Evolutionary conservation across 352 stramenopile species (phyloP), one percentile per base, ranked within the genome.

Genomic region (Globisporangium orthogonon): DNA sequence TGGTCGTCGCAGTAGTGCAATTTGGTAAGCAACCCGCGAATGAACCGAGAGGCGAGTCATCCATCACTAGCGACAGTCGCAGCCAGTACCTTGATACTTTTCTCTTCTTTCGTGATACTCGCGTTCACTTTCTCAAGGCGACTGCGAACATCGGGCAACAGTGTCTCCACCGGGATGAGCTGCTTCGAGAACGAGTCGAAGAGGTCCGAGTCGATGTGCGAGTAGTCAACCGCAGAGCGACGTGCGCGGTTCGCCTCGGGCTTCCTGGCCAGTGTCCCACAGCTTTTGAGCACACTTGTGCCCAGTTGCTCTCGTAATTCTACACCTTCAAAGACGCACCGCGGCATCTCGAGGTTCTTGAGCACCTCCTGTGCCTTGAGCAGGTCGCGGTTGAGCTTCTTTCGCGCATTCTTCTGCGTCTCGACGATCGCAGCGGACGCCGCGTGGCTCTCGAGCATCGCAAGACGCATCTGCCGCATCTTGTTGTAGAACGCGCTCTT

Each of bases 181-280:
- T 87, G 79, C 58, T 83, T 87, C 0, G 77, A 87, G 47, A 77
- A 83, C 0, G 76, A 75, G 49, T 89, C 79, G 40, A 89, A 87
- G 7, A 66, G 64, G 54, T 87, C 77, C 41, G 79, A 89, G 58
- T 87, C 75, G 4, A 89, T 65, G 46, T 78, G 56, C 3, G 66
- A 61, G 11, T 67, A 62, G 13, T 77, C 63, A 10, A 63, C 68
- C 7, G 47, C 56, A 1, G 23, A 51, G 33, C 56, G 65, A 11
- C 57, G 50, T 31, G 52, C 7, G 41, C 30, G 30, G 7, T 30
- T 58, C 1, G 44, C 23, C 4, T 50, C 30, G 4, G n/a, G 10
- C 52, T 52, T 65, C 41, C 52, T 65, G 33, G 2, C 31, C 23
- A 23, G 23, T 23, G 23, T 23, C 23, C 23, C 23, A 23, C 23